phyloP scores from a whole-genome alignment of 1,284 basidiomycete genomes.

The Acaromyces ingoldii region DNA sequence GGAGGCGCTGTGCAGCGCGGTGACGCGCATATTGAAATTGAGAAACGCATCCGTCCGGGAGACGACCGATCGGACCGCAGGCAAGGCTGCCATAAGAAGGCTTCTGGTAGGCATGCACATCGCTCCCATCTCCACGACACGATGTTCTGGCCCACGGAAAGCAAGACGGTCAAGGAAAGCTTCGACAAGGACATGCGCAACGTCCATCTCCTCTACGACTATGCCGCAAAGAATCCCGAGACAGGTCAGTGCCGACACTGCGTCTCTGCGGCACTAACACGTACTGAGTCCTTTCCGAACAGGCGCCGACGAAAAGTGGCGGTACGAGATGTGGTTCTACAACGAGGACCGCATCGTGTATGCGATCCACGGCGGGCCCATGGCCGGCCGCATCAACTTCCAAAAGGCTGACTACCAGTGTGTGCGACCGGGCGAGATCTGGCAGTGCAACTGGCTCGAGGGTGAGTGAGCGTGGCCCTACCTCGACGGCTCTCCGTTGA shows the following conservation, averaged over 20 bases:
- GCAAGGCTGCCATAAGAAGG: too few relatives aligned
- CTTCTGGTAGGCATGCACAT: too few relatives aligned
- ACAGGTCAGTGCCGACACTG: constrained; percentile 12
- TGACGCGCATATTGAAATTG: too few relatives aligned
- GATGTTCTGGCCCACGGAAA: constrained; percentile 29
- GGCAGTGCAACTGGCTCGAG: constrained; percentile 48
- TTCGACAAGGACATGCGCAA: constrained; percentile 26
- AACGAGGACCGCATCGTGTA: constrained; percentile 48
- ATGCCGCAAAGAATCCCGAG: constrained; percentile 27
- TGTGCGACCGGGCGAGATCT: constrained; percentile 35
- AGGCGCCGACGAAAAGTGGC: constrained; percentile 32
- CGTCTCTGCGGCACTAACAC: too few relatives aligned
- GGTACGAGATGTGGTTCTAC: constrained; percentile 48
- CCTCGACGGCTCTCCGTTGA: too few relatives aligned
- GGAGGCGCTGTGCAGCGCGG: too few relatives aligned
- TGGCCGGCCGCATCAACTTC: constrained; percentile 47
- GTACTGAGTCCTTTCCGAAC: not conserved
- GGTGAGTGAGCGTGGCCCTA: not conserved
- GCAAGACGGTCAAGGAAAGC: constrained; percentile 10
- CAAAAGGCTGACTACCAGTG: constrained; percentile 47
- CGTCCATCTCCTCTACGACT: constrained; percentile 26
- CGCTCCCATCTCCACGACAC: not conserved
- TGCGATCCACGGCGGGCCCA: constrained; percentile 45
- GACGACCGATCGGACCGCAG: too few relatives aligned
- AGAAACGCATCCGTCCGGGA: too few relatives aligned